Base-by-base conservation (phyloP, 768 basidiomycete genomes). In the Panus rudis region DNA sequence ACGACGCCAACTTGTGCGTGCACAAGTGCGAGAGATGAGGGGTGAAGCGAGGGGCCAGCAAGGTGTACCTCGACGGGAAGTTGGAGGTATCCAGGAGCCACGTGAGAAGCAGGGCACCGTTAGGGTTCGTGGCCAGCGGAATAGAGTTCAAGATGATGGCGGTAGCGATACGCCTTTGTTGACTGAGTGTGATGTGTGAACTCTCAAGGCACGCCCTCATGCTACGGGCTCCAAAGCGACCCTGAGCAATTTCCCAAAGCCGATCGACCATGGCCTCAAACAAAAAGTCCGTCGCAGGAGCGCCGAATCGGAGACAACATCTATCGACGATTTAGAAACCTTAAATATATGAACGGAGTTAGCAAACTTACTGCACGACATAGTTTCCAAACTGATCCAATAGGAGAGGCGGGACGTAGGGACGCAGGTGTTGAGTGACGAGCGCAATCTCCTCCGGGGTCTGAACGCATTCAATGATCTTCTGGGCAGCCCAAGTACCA, bases 401-500 rank as follows among this genome's bases (percentile, higher is more conserved):
- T 30, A 98, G 76, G 16, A 99, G 73, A 8, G 96, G 92, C 34
- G 96, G 96, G 10, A 87, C 78, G 60, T 94, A 99, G 0, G 96
- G 82, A 46, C 88, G 72, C 47, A 99, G 65, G 59, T 94, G 87
- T 60, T 85, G 82, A 34, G 88, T 80, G 55, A 99, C 81, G 30
- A 94, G 63, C 5, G 72, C 72, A 42, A 92, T 76, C 61, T 99
- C 96, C 42, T 96, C 92, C 14, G 86, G 81, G 24, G 75, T 82
- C 44, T 82, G 78, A 33, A 92, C 88, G 49, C 92, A 94, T 66
- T 97, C 92, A 46, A 98, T 98, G 58, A 96, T 92, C 74, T 97
- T 98, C 65, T 99, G 96, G 3, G 93, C 93, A 3, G 94, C 94
- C 96, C 96, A 98, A 1, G 96, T 99, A 22, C 96, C 96, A 52